Base-by-base conservation (phyloP, 164 flowering plant species). In the Houttuynia cordata region DNA sequence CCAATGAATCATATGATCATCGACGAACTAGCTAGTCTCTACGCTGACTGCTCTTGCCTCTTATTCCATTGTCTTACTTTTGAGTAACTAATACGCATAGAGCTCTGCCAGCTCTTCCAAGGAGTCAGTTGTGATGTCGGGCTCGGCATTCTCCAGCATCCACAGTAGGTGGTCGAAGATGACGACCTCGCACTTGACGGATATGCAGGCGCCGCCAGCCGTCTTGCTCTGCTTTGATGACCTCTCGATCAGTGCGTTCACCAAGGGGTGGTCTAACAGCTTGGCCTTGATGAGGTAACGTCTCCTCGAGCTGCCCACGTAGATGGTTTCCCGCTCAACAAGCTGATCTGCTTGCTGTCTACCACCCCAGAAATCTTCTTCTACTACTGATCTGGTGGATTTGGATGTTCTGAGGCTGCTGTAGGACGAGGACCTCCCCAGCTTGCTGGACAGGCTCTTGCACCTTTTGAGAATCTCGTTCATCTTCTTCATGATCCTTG, bases 101-200 rank as follows among this genome's bases (percentile, higher is more conserved):
- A 85, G 83, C 22, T 77, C 83, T 9, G 84, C 83, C 51, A 88
- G 62, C 58, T 88, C 90, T 47, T 85, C 82, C 24, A 88, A 62
- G 24, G 87, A 80, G 53, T 80, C 91, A 3, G 76, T 58, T 37
- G 51, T 34, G 53, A 71, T 63, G 30, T 71, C 70, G 0, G 83
- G 84, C 62, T 81, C 88, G 2, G 76, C 74, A 68, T 84, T 85
- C 34, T 85, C 84, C 42, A 88, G 78, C 96, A 88, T 84, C 96
- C 96, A 88, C 64, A 88, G 51, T n/a, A 88, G 84, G 58, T 88
- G 96, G 55, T 88, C 96, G 50, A 86, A 84, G 18, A 88, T 65
- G 65, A 86, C 96, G 6, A 84, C 92, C 71, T 86, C 92, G 63
- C 96, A 86, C 37, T 72, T 80, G 25, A 84, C 79, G 17, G 68